phyloP scores from a whole-genome alignment of 2,329 filamentous ascomycete species.

The Rhytidhysteron rufulum region DNA sequence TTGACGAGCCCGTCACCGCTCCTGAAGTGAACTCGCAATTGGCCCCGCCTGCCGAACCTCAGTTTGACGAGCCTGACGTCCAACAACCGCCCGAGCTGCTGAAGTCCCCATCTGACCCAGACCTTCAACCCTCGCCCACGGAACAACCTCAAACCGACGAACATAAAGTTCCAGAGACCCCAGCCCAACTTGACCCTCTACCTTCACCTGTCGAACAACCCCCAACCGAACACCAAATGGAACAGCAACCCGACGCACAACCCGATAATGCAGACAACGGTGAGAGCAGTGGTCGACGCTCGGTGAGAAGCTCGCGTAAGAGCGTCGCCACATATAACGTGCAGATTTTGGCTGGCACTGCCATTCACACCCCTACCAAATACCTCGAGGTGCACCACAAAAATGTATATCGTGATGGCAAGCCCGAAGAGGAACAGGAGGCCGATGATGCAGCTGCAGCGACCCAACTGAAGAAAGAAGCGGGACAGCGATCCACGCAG shows the following conservation, averaged over 20 bases:
- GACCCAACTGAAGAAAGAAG: constrained; percentile 28
- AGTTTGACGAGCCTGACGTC: constrained; percentile 9
- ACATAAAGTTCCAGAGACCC: constrained; percentile 8
- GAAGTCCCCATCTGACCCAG: no score
- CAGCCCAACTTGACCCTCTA: no score
- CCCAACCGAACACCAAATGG: background rate
- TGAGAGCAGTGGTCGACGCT: constrained; percentile 11
- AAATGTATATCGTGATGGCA: constrained; percentile 28
- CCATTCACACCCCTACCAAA: constrained; percentile 53
- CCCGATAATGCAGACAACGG: constrained; percentile 12
- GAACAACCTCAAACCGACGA: background rate
- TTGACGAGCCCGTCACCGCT: background rate
- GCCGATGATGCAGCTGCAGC: constrained; percentile 22
- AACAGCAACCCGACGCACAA: constrained; percentile 8
- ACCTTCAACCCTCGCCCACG: no score
- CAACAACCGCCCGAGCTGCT: no score
- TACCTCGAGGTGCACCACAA: constrained; percentile 36
- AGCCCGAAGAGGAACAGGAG: constrained; percentile 1
- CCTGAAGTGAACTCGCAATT: constrained; percentile 3
- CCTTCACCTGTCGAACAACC: no score
- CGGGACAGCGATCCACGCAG: constrained; percentile 25
- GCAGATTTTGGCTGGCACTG: constrained; percentile 59
- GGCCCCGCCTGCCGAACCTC: background rate
- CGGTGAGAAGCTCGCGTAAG: constrained; percentile 52
- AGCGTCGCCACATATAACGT: constrained; percentile 64